Conservation (phyloP, 2,329 filamentous ascomycete genomes). For the Fusarium xylarioides region DNA sequence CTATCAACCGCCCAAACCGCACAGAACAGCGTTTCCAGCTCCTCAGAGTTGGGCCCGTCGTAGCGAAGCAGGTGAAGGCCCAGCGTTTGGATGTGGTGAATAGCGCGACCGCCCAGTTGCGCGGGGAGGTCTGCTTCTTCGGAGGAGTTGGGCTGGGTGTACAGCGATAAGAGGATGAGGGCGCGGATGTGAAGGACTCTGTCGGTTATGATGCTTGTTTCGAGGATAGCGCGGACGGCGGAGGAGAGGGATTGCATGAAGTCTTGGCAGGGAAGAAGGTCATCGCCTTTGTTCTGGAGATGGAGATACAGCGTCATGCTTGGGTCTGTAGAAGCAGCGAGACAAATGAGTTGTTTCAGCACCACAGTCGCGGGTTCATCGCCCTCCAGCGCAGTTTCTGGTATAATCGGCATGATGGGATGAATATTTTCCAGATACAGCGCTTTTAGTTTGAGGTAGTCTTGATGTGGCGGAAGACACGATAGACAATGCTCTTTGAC, state of each 20-base stretch:
- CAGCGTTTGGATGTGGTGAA: slow-evolving; percentile 66
- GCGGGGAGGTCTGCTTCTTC: slow-evolving; percentile 65
- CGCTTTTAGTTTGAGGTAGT: slow-evolving; percentile 56
- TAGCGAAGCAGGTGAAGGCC: slow-evolving; percentile 61
- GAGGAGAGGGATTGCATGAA: slow-evolving; percentile 60
- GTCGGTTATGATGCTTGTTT: slow-evolving; percentile 63
- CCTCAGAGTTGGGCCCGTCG: slow-evolving; percentile 51
- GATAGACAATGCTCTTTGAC: slow-evolving; percentile 57
- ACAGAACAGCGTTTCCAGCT: slow-evolving; percentile 63
- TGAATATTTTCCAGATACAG: slow-evolving; percentile 64
- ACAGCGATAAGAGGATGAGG: slow-evolving; percentile 65
- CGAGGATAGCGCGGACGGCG: slow-evolving; percentile 59
- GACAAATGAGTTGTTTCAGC: slow-evolving; percentile 62
- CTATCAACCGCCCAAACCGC: slow-evolving; percentile 69
- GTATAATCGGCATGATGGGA: slow-evolving; percentile 63
- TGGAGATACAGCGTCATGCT: slow-evolving; percentile 56
- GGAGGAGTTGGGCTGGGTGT: slow-evolving; percentile 63
- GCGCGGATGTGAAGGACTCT: slow-evolving; percentile 65
- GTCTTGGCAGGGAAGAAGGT: slow-evolving; percentile 55
- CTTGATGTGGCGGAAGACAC: slow-evolving; percentile 57
- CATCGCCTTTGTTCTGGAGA: slow-evolving; percentile 50
- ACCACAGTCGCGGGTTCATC: slow-evolving; percentile 53
- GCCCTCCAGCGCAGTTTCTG: slow-evolving; percentile 46
- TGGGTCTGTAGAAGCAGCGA: slow-evolving; percentile 63
- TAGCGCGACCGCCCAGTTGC: slow-evolving; percentile 61